Evolutionary conservation across 1,284 basidiomycete genomes (phyloP).

Genomic region (Ganoderma leucocontextum): DNA sequence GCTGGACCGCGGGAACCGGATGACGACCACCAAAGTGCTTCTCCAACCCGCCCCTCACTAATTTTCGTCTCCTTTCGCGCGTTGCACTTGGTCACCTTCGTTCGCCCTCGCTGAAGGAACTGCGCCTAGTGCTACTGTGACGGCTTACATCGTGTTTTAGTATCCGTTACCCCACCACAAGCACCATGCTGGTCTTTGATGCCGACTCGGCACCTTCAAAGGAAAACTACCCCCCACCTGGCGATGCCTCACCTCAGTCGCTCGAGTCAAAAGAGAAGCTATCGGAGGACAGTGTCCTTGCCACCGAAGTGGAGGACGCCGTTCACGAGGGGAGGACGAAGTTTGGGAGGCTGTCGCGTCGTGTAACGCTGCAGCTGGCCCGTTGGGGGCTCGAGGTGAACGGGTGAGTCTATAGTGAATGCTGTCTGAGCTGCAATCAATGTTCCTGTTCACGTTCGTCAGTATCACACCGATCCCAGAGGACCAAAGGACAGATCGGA

Average conservation of each 20-base stretch:
- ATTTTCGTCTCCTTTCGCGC: neutral
- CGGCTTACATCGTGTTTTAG: neutral
- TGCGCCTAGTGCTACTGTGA: neutral
- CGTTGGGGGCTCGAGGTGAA: conserved; percentile 40
- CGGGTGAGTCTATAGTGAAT: conserved; percentile 32
- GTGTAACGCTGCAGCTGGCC: conserved; percentile 31
- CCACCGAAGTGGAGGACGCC: conserved; percentile 24
- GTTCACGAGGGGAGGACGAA: conserved; percentile 21
- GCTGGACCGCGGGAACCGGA: neutral
- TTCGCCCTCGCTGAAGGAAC: neutral
- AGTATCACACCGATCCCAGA: conserved; percentile 62
- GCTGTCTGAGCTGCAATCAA: neutral
- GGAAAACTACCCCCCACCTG: conserved; percentile 13
- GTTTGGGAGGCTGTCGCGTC: conserved; percentile 21
- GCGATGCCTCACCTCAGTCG: conserved; percentile 13
- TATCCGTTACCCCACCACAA: neutral
- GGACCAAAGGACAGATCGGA: conserved; percentile 56
- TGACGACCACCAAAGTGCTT: neutral
- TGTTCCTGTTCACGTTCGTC: neutral
- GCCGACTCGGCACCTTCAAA: conserved; percentile 15
- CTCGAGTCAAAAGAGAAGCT: conserved; percentile 16
- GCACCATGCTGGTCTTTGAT: conserved; percentile 20
- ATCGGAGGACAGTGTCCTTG: conserved; percentile 7
- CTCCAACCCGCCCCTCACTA: neutral
- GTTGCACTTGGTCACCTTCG: neutral